Conservation (phyloP, 495 filamentous ascomycete species). For the Annulohypoxylon moriforme region DNA sequence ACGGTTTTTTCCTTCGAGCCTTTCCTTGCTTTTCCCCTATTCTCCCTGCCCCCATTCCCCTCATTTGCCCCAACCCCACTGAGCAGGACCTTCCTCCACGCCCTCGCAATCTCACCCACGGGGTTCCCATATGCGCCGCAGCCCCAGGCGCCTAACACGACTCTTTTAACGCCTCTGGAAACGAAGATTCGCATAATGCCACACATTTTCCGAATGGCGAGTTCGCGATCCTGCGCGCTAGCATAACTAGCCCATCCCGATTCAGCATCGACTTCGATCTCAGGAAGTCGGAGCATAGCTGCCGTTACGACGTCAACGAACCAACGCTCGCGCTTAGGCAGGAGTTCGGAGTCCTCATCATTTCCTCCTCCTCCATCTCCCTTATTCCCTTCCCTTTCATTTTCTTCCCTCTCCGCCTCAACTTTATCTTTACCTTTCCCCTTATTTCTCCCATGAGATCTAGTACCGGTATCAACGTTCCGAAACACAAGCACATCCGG, state of each 20-base stretch:
- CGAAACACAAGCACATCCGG: slow-evolving; percentile 54
- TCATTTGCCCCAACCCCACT: slow-evolving; percentile 48
- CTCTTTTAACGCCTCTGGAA: slow-evolving; percentile 58
- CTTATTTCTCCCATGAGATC: background rate
- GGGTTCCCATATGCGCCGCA: slow-evolving; percentile 77
- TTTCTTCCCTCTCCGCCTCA: background rate
- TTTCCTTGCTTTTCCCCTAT: slow-evolving; percentile 30
- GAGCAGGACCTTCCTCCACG: slow-evolving; percentile 67
- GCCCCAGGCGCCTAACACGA: slow-evolving; percentile 76
- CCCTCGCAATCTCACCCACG: slow-evolving; percentile 67
- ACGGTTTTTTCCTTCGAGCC: background rate
- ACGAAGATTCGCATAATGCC: slow-evolving; percentile 67
- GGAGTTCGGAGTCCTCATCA: slow-evolving; percentile 43
- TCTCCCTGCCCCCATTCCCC: slow-evolving; percentile 18
- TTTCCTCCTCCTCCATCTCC: slow-evolving; percentile 29
- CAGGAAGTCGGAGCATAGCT: slow-evolving; percentile 64
- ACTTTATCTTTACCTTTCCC: slow-evolving; percentile 38
- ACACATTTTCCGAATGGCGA: slow-evolving; percentile 69
- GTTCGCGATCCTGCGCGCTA: slow-evolving; percentile 55
- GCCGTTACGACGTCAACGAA: slow-evolving; percentile 70
- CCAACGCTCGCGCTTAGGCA: slow-evolving; percentile 49
- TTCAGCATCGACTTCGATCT: slow-evolving; percentile 47
- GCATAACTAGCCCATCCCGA: slow-evolving; percentile 47
- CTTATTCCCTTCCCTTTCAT: slow-evolving; percentile 8
- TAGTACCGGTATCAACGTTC: background rate